phyloP scores from a whole-genome alignment of 106 monocot species.

The Agapanthus africanus region DNA sequence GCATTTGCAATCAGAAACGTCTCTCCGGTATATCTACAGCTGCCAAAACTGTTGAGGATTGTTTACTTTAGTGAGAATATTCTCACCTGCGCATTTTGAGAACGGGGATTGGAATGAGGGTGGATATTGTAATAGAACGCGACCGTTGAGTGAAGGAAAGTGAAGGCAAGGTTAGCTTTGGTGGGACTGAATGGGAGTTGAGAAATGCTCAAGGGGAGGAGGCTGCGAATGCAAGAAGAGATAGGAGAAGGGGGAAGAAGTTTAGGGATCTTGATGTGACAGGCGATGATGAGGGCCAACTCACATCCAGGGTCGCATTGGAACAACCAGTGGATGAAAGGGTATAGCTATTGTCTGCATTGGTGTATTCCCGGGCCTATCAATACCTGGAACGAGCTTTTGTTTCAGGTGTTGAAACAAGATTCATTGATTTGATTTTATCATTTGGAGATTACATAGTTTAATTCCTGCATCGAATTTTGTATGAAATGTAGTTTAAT shows the following conservation, averaged over 20 bases:
- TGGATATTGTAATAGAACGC: conserved; percentile 50
- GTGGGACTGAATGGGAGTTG: conserved; percentile 20
- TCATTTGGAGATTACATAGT: no score
- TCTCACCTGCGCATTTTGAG: conserved; percentile 67
- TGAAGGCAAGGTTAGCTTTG: conserved; percentile 10
- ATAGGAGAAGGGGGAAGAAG: not conserved
- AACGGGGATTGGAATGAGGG: conserved; percentile 51
- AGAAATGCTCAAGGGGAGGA: conserved; percentile 37
- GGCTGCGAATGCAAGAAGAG: not conserved
- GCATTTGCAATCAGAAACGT: conserved; percentile 16
- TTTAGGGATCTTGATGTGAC: conserved; percentile 51
- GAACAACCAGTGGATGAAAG: conserved; percentile 52
- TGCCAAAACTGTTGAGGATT: conserved; percentile 7
- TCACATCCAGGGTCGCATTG: conserved; percentile 58
- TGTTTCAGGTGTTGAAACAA: not conserved
- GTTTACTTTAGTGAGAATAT: conserved; percentile 40
- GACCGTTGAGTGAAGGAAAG: conserved; percentile 22
- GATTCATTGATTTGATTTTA: no score
- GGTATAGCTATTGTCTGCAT: conserved; percentile 51
- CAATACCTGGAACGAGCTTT: conserved; percentile 59
- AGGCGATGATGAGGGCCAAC: conserved; percentile 55
- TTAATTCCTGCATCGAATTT: no score
- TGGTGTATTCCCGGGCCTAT: conserved; percentile 78
- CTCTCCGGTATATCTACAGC: conserved; percentile 22
- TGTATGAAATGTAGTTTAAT: no score